Conservation (phyloP, 2,329 filamentous ascomycete species). For the Nigrograna mackinnonii region DNA sequence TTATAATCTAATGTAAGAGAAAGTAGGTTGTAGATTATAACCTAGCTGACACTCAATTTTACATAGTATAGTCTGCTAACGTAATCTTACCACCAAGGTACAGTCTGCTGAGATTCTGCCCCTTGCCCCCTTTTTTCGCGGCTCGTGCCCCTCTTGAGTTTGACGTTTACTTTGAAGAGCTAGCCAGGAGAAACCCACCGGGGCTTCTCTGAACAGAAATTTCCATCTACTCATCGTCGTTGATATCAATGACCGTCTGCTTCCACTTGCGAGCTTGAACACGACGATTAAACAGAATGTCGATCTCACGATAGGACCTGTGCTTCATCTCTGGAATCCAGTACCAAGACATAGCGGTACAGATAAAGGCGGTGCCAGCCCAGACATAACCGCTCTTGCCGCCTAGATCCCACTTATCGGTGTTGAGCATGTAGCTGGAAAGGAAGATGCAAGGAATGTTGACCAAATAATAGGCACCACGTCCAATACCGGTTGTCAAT, state of each 20-base stretch:
- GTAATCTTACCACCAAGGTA: too few species aligned
- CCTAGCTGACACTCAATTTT: too few species aligned
- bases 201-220: neutral
- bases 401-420: slow-evolving; percentile 42
- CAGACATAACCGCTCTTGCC: slow-evolving; percentile 38
- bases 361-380: slow-evolving; percentile 56
- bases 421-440: slow-evolving; percentile 51
- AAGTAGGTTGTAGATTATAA: too few species aligned
- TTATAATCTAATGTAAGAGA: too few species aligned
- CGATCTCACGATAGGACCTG: slow-evolving; percentile 55
- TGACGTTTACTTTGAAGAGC: neutral
- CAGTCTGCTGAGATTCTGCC: too few species aligned
- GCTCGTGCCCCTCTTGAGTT: too few species aligned
- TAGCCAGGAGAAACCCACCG: neutral
- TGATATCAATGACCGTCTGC: slow-evolving; percentile 59
- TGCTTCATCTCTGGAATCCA: slow-evolving; percentile 60
- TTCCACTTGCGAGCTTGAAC: slow-evolving; percentile 60
- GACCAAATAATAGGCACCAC: slow-evolving; percentile 65
- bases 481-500: slow-evolving; percentile 68
- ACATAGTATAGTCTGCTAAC: too few species aligned
- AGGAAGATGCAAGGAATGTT: slow-evolving; percentile 70
- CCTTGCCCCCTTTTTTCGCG: too few species aligned
- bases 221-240: slow-evolving; percentile 63
- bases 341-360: slow-evolving; percentile 54
- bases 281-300: slow-evolving; percentile 49